phyloP scores from a whole-genome alignment of 257 asterid genomes.

The Solanum appendiculatum region DNA sequence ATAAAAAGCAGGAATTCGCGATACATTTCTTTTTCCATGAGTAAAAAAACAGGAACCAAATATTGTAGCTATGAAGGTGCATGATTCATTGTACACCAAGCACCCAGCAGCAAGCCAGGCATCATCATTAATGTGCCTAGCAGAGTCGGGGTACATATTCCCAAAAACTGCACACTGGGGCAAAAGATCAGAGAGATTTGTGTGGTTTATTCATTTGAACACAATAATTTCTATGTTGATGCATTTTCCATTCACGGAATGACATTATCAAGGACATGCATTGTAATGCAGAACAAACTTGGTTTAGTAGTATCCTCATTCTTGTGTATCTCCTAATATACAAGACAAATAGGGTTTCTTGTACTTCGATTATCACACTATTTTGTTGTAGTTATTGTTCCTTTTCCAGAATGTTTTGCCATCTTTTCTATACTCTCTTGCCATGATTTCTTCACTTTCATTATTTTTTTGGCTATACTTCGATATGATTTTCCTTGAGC shows the following conservation, averaged over 20 bases:
- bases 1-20: background rate
- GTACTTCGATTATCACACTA: background rate
- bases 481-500: background rate
- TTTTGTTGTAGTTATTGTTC: background rate
- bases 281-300: background rate
- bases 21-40: background rate
- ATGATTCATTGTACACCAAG: background rate
- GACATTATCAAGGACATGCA: background rate
- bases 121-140: background rate
- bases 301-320: background rate
- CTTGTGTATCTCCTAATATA: background rate
- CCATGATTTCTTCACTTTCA: background rate
- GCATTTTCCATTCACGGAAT: background rate
- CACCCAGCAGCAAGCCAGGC: background rate
- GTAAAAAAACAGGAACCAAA: background rate
- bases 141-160: no score
- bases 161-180: background rate
- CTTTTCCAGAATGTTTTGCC: background rate
- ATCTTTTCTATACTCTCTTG: background rate
- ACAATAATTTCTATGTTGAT: background rate
- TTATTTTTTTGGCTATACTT: no score
- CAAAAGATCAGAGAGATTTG: background rate
- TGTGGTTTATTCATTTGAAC: background rate
- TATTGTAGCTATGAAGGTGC: background rate
- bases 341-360: background rate